Evolutionary conservation across 495 filamentous ascomycete species (phyloP).

Genomic region (Achaetomiella virescens): DNA sequence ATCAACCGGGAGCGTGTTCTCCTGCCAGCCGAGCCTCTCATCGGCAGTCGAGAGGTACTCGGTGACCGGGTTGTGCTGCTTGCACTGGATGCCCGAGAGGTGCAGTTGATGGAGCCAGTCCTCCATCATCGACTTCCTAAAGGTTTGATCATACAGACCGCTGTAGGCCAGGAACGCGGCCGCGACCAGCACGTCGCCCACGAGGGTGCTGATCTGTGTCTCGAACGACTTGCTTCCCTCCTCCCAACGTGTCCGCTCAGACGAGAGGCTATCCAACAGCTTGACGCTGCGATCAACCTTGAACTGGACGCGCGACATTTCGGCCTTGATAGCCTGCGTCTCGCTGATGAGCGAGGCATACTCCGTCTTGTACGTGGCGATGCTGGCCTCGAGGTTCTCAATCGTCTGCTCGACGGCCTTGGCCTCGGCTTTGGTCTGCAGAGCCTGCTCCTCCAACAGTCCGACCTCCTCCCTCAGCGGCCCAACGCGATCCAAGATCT

Average conservation of each 20-base stretch:
- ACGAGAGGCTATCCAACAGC: slow-evolving; percentile 88
- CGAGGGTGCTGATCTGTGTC: slow-evolving; percentile 91
- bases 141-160: slow-evolving; percentile 95
- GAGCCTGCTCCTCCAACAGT: slow-evolving; percentile 77
- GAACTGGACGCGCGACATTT: slow-evolving; percentile 93
- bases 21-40: slow-evolving; percentile 90
- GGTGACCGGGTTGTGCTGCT: slow-evolving; percentile 86
- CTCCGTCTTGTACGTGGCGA: slow-evolving; percentile 93
- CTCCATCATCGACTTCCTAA: slow-evolving; percentile 94
- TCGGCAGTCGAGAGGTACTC: slow-evolving; percentile 97
- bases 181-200: slow-evolving; percentile 90
- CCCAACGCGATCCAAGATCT: slow-evolving; percentile 91
- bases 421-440: slow-evolving; percentile 90
- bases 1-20: slow-evolving; percentile 92
- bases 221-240: slow-evolving; percentile 96
- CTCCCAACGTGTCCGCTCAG: slow-evolving; percentile 89
- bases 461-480: slow-evolving; percentile 87
- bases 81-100: slow-evolving; percentile 85
- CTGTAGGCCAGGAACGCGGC: slow-evolving; percentile 97
- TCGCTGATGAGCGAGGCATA: slow-evolving; percentile 95
- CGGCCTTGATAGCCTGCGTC: slow-evolving; percentile 92
- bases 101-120: slow-evolving; percentile 92
- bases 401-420: slow-evolving; percentile 88
- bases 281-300: slow-evolving; percentile 96
- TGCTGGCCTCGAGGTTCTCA: slow-evolving; percentile 74